Evolutionary conservation across 169 alveolate species (phyloP), one percentile per base, ranked within the genome.

Genomic region (Cryptosporidium tyzzeri): DNA sequence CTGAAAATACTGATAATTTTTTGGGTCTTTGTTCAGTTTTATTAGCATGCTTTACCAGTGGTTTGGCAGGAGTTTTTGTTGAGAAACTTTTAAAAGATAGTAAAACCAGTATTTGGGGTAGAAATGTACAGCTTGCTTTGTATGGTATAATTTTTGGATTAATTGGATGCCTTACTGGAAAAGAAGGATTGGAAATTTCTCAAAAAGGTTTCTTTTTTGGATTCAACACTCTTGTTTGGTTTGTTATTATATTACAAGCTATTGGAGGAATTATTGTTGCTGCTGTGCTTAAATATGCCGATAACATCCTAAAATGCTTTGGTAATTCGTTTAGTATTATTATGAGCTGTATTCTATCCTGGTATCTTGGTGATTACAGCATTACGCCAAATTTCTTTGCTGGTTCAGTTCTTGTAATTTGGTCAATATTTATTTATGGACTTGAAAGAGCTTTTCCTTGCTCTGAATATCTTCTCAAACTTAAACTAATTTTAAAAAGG

Each of bases 201-300:
- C 50, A 61, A 10, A 35, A 61, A 37, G 95, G 95, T 8, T 92
- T 93, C 44, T 89, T 93, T 69, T 91, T 92, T 33, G 94, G 94
- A 16, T 93, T 91, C 92, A 92, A 61, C 50, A 33, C 84, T 18
- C n/a, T 91, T 18, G 92, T 73, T 3, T 91, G 94, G 94, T 37
- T 68, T 45, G 93, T 86, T 37, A 84, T 92, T n/a, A 62, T 84
- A 12, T 53, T 91, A 50, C 93, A 94, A 71, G 95, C 95, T 5
- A 67, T 92, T 18, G 96, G 96, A 12, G 96, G 96, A n/a, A 92
- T 94, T 21, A 91, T 94, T 23, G 95, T 94, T 29, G 95, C 95
- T 14, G 95, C 94, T 0, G 95, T 94, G 41, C 86, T 94, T 33
- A 94, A 94, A 71, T 94, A 94, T 70, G 96, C 96, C 7, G 96